Evolutionary conservation across 2,329 filamentous ascomycete genomes (phyloP).

Genomic region (Pseudopithomyces chartarum): DNA sequence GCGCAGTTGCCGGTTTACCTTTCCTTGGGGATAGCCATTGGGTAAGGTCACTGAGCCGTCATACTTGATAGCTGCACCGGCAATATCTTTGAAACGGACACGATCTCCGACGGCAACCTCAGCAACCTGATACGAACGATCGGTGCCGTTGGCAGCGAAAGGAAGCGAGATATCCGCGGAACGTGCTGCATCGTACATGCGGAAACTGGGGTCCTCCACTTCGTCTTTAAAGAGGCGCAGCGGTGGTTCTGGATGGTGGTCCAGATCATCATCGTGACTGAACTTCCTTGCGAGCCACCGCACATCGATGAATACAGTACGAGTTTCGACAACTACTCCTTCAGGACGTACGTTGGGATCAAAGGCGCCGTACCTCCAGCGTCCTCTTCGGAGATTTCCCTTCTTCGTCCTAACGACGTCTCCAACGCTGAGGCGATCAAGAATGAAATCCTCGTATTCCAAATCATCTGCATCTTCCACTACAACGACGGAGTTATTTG

Average conservation of each 20-base stretch:
- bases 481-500: conserved; percentile 60
- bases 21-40: conserved; percentile 45
- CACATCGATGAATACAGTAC: conserved; percentile 52
- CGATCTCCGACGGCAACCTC: conserved; percentile 52
- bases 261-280: conserved; percentile 21
- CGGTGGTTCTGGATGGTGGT: conserved; percentile 37
- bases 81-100: conserved; percentile 62
- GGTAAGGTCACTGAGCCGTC: conserved; percentile 36
- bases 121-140: conserved; percentile 39
- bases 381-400: conserved; percentile 56
- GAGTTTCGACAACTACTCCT: conserved; percentile 59
- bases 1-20: conserved; percentile 51
- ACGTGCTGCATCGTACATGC: conserved; percentile 50
- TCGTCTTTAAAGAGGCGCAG: conserved; percentile 42
- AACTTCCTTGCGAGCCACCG: conserved; percentile 58
- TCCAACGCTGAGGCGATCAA: conserved; percentile 50
- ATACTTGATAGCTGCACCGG: conserved; percentile 59
- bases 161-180: conserved; percentile 28
- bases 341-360: conserved; percentile 54
- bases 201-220: conserved; percentile 49
- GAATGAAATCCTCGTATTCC: conserved; percentile 37
- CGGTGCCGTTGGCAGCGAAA: conserved; percentile 25
- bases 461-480: conserved; percentile 54
- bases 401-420: conserved; percentile 59
- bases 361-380: conserved; percentile 59